These are phyloP conservation scores for Carallia brachiata DNA, from an alignment of 345 rosid species.

Conservation along the genomic window DNA sequence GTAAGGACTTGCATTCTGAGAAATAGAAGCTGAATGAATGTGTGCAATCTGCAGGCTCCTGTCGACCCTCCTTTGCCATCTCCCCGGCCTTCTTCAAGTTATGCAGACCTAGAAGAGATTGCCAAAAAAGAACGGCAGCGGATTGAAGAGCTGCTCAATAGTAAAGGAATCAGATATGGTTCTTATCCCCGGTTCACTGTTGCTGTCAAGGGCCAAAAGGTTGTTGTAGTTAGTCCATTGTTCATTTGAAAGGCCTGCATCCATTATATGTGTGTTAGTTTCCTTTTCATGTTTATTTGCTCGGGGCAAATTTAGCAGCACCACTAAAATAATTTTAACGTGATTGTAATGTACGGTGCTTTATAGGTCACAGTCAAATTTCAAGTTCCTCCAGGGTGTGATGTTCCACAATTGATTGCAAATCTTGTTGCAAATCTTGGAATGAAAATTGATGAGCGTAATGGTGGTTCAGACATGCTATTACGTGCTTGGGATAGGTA, in stretches of 20 bases:
- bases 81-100: constrained; percentile 49
- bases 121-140: constrained; percentile 71
- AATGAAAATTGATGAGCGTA: constrained; percentile 56
- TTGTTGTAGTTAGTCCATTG: constrained; percentile 13
- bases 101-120: constrained; percentile 51
- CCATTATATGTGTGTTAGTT: constrained; percentile 5
- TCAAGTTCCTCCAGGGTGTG: constrained; percentile 72
- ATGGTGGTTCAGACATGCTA: constrained; percentile 76
- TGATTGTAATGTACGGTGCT: constrained; percentile 5
- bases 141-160: constrained; percentile 53
- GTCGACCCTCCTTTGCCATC: constrained; percentile 38
- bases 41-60: constrained; percentile 37
- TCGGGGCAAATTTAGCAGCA: background rate
- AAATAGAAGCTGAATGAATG: background rate
- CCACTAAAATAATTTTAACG: constrained; percentile 6
- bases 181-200: constrained; percentile 69
- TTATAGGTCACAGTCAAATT: constrained; percentile 74
- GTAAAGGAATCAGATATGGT: constrained; percentile 54
- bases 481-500: constrained; percentile 96
- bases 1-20: background rate
- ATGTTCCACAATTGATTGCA: constrained; percentile 71
- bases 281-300: background rate
- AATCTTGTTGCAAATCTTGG: constrained; percentile 79
- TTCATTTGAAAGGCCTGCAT: background rate
- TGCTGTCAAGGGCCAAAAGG: constrained; percentile 92